Evolutionary conservation across 2,329 filamentous ascomycete genomes (phyloP), one percentile per base, ranked within the genome.

Genomic region (Fusarium compactum): DNA sequence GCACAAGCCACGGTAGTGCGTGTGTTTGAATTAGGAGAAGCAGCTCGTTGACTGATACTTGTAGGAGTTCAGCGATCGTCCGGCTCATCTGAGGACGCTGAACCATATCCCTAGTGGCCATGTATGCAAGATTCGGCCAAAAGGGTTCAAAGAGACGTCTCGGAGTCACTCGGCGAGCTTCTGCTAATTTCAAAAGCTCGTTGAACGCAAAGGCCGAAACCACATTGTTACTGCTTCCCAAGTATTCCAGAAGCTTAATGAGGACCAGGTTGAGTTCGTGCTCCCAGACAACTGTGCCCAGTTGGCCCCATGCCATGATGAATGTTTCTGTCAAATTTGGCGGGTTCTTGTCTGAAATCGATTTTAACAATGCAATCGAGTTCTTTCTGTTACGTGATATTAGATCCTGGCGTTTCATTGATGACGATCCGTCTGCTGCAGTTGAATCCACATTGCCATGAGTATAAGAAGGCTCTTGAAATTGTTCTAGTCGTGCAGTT

Each of bases 211-310:
- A 88, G 7, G 91, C 92, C 56, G 91, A 93, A 11, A 97, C 85
- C 32, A 97, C 87, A 41, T 89, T 87, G 78, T 97, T 97, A 44
- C 88, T 85, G 80, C 96, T 92, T 10, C 95, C 95, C 11, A 98
- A 84, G 76, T 96, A 97, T 62, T 97, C 92, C 11, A 98, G 85
- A 9, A 98, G 86, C 70, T 92, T 90, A 59, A 97, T 86, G 30
- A 99, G 83, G 24, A 96, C 91, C 55, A 98, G 87, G 73, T 96
- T 96, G 58, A 97, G 87, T 77, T 97, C 94, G 68, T 95, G 90
- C 67, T 96, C 93, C 18, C 89, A 87, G 46, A 92, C 91, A 12
- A 91, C 86, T 61, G 89, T 91, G 65, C 93, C 95, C 51, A 97
- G 85, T 76, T 94, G 91, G n/a, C 92, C 92, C 88, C 95, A 94